Evolutionary conservation across 2,329 filamentous ascomycete genomes (phyloP), one percentile per base, ranked within the genome.

Genomic region (Talaromyces sp.): DNA sequence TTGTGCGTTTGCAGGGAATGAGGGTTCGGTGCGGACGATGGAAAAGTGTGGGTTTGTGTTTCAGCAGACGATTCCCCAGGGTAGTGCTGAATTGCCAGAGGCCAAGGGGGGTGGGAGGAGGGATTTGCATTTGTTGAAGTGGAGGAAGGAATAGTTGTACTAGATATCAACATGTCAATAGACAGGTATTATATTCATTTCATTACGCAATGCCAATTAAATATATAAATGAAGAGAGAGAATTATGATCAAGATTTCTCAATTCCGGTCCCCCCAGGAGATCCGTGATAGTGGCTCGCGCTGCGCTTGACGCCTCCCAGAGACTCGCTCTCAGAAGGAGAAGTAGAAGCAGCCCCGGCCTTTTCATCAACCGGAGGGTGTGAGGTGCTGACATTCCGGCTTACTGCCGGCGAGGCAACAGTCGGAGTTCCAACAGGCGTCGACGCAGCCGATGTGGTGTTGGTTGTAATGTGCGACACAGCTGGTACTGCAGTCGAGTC

Each of bases 261-360:
- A 66, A 62, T 64, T 5, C 68, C 69, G 5, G 66, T 62, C 7
- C 69, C 70, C n/a, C 67, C 68, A 8, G 69, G 69, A 10, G 67
- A 66, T n/a, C 65, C 68, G 56, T 70, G 68, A 63, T 69, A 72
- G 63, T 72, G 69, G 57, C 68, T 71, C n/a, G 63, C 57, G n/a
- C 64, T 65, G 16, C 69, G 69, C 51, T 61, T 69, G n/a, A 70
- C 40, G 23, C 63, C 23, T 23, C 23, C 67, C 9, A 61, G 60
- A 10, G 6, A 7, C 14, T 36, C 40, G 9, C 16, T 30, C 44
- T 33, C 61, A 34, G 53, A n/a, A 2, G 44, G 44, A 47, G 44
- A 30, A 9, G 10, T 34, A 42, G 42, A 30, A 34, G 18, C 42
- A 50, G 33, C 36, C 28, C 16, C 27, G 7, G 40, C 61, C 18